Percentiles rank a stretch among this genome's conserved stretches.
These are phyloP conservation scores for Candida ipomoeae DNA, from an alignment of 805 yeast genomes.

Conservation along the genomic window DNA sequence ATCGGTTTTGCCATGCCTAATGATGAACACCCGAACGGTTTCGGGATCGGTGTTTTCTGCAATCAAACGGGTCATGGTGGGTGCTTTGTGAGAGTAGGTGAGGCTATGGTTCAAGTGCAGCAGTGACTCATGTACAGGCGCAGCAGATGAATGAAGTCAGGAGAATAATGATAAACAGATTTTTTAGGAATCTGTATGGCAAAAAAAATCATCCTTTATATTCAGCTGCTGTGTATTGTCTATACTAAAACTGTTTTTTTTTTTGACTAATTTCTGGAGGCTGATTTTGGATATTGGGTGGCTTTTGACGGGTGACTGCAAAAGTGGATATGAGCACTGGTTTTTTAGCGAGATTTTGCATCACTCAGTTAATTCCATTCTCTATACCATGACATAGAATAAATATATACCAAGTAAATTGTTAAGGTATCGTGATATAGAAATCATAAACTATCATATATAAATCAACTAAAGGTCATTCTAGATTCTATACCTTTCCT, in stretches of 20 bases:
- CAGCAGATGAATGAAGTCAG: neutral
- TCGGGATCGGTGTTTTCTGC: constrained; percentile 31
- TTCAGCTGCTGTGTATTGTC: too few relatives aligned
- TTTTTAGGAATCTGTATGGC: neutral
- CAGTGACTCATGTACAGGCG: neutral
- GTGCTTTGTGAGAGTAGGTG: neutral
- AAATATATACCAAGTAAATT: too few relatives aligned
- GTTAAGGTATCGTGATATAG: too few relatives aligned
- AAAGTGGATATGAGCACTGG: neutral
- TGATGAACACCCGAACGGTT: constrained; percentile 50
- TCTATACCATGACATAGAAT: too few relatives aligned
- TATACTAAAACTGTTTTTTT: too few relatives aligned
- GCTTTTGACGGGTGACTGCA: neutral
- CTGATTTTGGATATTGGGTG: too few relatives aligned
- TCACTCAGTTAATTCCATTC: too few relatives aligned
- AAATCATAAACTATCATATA: too few relatives aligned
- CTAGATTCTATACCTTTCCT: too few relatives aligned
- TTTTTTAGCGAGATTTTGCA: too few relatives aligned
- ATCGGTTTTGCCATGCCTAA: constrained; percentile 84
- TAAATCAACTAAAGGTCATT: too few relatives aligned
- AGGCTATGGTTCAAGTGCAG: neutral
- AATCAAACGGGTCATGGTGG: constrained; percentile 19
- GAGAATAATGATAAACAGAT: neutral
- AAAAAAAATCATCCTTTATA: neutral
- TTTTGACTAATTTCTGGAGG: too few relatives aligned